Base-by-base conservation (phyloP, 805 yeast genomes). In the Yarrowia osloensis region DNA sequence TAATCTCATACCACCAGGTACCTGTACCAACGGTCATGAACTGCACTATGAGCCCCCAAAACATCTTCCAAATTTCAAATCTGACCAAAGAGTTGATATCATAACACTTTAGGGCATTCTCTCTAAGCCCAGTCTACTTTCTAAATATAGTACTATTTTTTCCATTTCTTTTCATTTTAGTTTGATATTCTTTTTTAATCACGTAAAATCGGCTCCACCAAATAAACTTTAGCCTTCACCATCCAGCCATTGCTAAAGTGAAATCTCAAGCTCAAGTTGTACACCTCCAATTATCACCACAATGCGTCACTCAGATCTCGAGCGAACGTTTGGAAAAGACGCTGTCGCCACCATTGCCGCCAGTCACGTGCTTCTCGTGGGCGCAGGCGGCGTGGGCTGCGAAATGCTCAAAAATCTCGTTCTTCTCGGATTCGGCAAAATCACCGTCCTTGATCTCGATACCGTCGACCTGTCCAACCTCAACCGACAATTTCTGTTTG, bases 361-460 rank as follows among this genome's bases (percentile, higher is more conserved):
- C 4, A 35, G 47, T 24, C 72, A 85, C 69, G 90, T 92, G 15
- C 78, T 93, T 31, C 79, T 93, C 77, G 96, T 93, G 2, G 67
- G 98, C 4, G 97, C 98, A 0, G 98, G 98, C 33, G 98, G 98
- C 7, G 92, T 93, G 70, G 98, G 98, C 1, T 93, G 97, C 75
- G 98, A 93, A 76, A 79, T 93, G 52, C 79, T 93, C 68, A 93
- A 93, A 74, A 89, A 93, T 74, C 79, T 93, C 61, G 85, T 90
- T 5, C 77, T 91, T 70, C 81, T 90, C 76, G 93, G 95, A 8
- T 88, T 88, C 70, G 95, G 95, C 2, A 96, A 90, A 73, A 88
- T 93, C 67, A 96, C 91, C 74, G 83, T 93, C 33, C 93, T 73
- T 22, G 99, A 95, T 78, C 81, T 95, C 67, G 99, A 95, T 75